Base-by-base conservation (phyloP, 1,284 basidiomycete species). In the Puccinia hordei region DNA sequence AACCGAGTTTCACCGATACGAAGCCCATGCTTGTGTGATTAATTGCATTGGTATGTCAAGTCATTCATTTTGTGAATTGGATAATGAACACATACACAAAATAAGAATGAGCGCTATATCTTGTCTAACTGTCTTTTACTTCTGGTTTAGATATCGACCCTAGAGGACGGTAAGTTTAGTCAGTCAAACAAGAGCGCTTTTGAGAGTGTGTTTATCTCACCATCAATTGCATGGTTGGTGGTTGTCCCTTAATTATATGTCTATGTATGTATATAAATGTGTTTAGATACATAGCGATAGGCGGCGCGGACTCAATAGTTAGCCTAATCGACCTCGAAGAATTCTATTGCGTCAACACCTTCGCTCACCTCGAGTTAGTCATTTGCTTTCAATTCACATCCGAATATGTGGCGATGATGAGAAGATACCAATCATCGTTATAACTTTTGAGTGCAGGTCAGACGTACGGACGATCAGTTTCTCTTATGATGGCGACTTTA, bases 401-500 rank as follows among this genome's bases (percentile, higher is more conserved):
- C 24, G 53, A 17, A n/a, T n/a, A n/a, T n/a, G n/a, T n/a, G 22
- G 53, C 49, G 19, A 13, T 19, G n/a, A n/a, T n/a, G n/a, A n/a
- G n/a, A n/a, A 55, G n/a, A 55, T 55, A 22, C n/a, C 22, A n/a
- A 59, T 33, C 1, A 30, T 33, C 33, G 27, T 17, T 2, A 1
- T 17, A 9, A 12, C 33, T 33, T 4, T 59, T 33, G 13, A 27
- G 27, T 19, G 35, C 46, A 66, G 74, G 6, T 65, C 73, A 41
- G 73, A 74, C 30, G 73, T 74, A 0, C 79, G 84, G 19, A 80
- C 82, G 9, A 83, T 85, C 24, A 81, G 81, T 1, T 85, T 85
- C 66, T 84, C 83, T 13, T 82, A 82, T 72, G 84, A 85, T 27
- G 84, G 84, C 1, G 84, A 85, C 61, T 81, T 85, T 33, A 65